Evolutionary conservation across 352 stramenopile species (phyloP), one percentile per base, ranked within the genome.

Genomic region (Globisporangium canariense): DNA sequence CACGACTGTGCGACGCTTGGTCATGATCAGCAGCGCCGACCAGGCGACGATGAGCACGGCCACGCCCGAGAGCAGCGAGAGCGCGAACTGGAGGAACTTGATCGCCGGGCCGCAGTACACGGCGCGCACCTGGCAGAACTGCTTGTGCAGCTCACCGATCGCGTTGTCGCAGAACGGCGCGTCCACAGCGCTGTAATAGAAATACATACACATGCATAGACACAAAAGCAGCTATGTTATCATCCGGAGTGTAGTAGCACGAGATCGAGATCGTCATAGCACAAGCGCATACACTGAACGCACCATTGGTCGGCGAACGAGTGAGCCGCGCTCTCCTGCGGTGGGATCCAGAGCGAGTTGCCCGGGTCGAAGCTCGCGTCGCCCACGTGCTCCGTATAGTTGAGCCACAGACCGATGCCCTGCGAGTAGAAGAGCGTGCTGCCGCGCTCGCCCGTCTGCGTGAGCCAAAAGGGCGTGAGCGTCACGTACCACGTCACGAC

Each of bases 351-450:
- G 28, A 93, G 75, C 46, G 84, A 90, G 60, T 93, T 93, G 41
- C 82, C 79, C 1, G 84, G 84, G 43, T 91, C 84, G 46, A 88
- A 93, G 49, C 52, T 68, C 5, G 70, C 63, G 53, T 88, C 84
- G 30, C 84, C 84, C 32, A 88, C 79, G 56, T 91, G 84, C 61
- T 90, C 78, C 3, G 84, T 93, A 71, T 84, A 93, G 67, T 93
- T 93, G 61, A 90, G 81, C 84, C 84, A 93, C 20, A 93, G 64
- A 1, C 84, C 84, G 52, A 93, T 78, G 55, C 84, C 84, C 67
- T 93, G 84, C 36, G 84, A 83, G 73, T 93, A 93, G 65, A 82
- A 85, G n/a, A 81, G 43, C 13, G 50, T 51, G 36, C 25, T 58
- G 52, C 68, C 73, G 36, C 75, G 79, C 59, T 83, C 66, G 32